Conservation (phyloP, 2,329 filamentous ascomycete genomes). For the Periconia sp. region DNA sequence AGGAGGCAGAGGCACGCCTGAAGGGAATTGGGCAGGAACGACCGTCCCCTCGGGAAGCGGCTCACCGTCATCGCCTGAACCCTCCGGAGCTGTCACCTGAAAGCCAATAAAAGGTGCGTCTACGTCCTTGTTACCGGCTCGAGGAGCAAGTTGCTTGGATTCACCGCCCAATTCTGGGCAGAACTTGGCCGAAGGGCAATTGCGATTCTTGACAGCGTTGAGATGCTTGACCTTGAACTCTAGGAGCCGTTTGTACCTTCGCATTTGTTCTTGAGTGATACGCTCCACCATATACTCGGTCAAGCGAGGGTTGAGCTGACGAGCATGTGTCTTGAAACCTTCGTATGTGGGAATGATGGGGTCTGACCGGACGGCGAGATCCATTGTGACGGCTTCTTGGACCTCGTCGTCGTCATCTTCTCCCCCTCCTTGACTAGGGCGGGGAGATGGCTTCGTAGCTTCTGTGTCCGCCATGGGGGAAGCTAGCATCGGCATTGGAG, state of each 20-base stretch:
- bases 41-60: constrained; percentile 68
- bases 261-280: constrained; percentile 77
- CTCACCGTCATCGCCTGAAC: constrained; percentile 67
- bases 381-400: constrained; percentile 61
- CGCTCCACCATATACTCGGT: constrained; percentile 72
- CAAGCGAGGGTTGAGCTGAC: constrained; percentile 73
- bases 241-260: constrained; percentile 76
- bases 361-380: constrained; percentile 64
- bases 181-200: constrained; percentile 62
- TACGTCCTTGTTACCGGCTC: constrained; percentile 59
- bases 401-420: constrained; percentile 47
- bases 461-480: constrained; percentile 47
- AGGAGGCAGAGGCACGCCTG: constrained; percentile 79
- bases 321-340: constrained; percentile 76
- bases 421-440: constrained; percentile 36
- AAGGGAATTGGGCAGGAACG: constrained; percentile 73
- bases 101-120: constrained; percentile 60
- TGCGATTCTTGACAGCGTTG: constrained; percentile 56
- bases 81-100: constrained; percentile 57
- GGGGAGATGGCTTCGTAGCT: constrained; percentile 33
- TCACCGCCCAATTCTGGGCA: constrained; percentile 71
- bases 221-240: constrained; percentile 71
- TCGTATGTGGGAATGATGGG: constrained; percentile 70
- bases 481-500: constrained; percentile 58
- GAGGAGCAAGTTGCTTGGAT: constrained; percentile 62